Conservation (phyloP, 2,329 filamentous ascomycete genomes). For the Aspergillus niger region DNA sequence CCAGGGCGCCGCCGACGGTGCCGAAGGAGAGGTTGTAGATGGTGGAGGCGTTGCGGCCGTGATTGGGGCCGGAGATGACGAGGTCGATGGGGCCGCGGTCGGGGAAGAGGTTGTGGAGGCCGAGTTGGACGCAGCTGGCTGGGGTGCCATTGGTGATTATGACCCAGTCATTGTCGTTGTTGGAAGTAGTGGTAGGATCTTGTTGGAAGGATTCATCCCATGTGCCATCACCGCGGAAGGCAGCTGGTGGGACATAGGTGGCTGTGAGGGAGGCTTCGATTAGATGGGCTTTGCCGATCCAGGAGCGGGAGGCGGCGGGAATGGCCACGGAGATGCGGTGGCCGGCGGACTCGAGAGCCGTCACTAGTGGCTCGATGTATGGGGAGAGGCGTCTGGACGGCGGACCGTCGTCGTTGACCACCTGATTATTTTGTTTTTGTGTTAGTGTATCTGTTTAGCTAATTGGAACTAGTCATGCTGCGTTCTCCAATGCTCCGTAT, state of each 20-base stretch:
- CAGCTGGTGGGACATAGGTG: conserved; percentile 69
- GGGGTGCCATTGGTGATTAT: conserved; percentile 75
- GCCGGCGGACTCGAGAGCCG: conserved; percentile 68
- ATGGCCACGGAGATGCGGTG: conserved; percentile 86
- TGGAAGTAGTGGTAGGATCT: background rate
- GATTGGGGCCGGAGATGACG: conserved; percentile 76
- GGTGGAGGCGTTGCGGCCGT: conserved; percentile 75
- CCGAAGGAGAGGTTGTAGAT: conserved; percentile 75
- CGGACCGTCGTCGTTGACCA: conserved; percentile 72
- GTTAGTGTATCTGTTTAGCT: no score
- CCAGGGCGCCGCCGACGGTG: conserved; percentile 73
- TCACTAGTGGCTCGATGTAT: conserved; percentile 71
- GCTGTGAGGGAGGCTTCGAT: conserved; percentile 82
- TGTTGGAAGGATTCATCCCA: conserved; percentile 48
- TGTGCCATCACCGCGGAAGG: conserved; percentile 56
- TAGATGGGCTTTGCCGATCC: conserved; percentile 95
- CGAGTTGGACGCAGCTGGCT: conserved; percentile 75
- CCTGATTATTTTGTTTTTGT: conserved; percentile 22
- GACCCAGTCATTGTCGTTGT: conserved; percentile 58
- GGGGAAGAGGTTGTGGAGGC: conserved; percentile 72
- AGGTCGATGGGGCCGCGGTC: conserved; percentile 69
- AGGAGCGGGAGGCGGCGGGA: conserved; percentile 83
- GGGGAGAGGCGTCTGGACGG: conserved; percentile 71
- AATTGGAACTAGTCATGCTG: no score
- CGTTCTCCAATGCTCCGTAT: no score